These are phyloP conservation scores for Zoysia japonica DNA, from an alignment of 176 grass and related monocot species.

Conservation along the genomic window DNA sequence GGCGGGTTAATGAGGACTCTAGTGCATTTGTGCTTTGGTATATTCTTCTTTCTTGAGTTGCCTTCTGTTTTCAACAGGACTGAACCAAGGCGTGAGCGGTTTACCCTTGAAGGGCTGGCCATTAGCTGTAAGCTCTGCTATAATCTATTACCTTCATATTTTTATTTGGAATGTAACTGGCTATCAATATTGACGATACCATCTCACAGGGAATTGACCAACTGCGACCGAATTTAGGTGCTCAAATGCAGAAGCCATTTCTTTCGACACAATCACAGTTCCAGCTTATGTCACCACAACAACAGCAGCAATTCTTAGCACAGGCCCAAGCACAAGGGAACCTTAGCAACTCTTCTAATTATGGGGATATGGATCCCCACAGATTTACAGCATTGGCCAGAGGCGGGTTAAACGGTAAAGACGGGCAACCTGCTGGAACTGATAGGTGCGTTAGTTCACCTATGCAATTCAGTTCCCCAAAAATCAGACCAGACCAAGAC, in stretches of 20 bases:
- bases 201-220: conserved; percentile 80
- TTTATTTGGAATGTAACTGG: conserved; percentile 30
- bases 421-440: conserved; percentile 69
- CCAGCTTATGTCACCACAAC: conserved; percentile 91
- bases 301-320: conserved; percentile 91
- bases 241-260: conserved; percentile 94
- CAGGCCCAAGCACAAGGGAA: conserved; percentile 91
- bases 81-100: conserved; percentile 92
- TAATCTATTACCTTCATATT: conserved; percentile 28
- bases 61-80: conserved; percentile 53
- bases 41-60: conserved; percentile 22
- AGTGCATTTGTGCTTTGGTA: conserved; percentile 13
- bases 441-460: conserved; percentile 88
- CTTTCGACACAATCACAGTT: conserved; percentile 88
- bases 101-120: conserved; percentile 99
- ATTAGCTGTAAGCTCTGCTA: conserved; percentile 65
- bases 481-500: conserved; percentile 73
- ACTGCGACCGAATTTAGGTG: conserved; percentile 77
- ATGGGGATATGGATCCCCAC: conserved; percentile 80
- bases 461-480: conserved; percentile 80
- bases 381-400: conserved; percentile 64
- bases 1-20: neutral
- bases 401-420: conserved; percentile 74
- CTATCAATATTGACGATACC: conserved; percentile 23
- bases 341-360: conserved; percentile 61